A percentile compares a stretch with the other conserved stretches of the same genome.
Conservation (phyloP, 129 eudicot species). For the Lonicera japonica region DNA sequence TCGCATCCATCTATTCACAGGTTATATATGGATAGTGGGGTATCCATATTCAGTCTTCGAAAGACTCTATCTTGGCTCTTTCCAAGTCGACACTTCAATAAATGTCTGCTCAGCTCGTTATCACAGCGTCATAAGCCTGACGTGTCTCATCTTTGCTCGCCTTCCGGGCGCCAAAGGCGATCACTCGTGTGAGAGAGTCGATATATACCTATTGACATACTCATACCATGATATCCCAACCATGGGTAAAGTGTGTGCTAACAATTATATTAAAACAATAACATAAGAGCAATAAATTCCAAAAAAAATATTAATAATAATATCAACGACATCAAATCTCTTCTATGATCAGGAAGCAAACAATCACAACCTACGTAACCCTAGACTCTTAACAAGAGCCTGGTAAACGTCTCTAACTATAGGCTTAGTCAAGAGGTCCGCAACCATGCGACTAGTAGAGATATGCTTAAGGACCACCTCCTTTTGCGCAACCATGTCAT, state of each 20-base stretch:
- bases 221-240: too few relatives aligned
- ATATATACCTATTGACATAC: too few relatives aligned
- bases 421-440: neutral
- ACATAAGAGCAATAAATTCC: neutral
- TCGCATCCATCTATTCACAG: neutral
- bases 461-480: neutral
- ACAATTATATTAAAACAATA: neutral
- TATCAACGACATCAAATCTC: neutral
- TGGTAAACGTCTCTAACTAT: neutral
- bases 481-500: neutral
- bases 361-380: neutral
- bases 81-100: neutral
- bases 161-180: too few relatives aligned
- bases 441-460: neutral
- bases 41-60: neutral
- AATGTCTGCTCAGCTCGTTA: neutral
- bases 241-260: neutral
- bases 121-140: neutral
- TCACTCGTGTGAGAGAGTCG: too few relatives aligned
- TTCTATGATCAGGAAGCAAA: neutral
- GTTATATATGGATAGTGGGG: neutral
- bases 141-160: neutral
- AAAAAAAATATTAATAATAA: too few relatives aligned
- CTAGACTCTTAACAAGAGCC: neutral
- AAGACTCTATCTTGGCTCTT: neutral